Base-by-base conservation (phyloP, 1,284 basidiomycete genomes). In the Stygiomarasmius scandens region DNA sequence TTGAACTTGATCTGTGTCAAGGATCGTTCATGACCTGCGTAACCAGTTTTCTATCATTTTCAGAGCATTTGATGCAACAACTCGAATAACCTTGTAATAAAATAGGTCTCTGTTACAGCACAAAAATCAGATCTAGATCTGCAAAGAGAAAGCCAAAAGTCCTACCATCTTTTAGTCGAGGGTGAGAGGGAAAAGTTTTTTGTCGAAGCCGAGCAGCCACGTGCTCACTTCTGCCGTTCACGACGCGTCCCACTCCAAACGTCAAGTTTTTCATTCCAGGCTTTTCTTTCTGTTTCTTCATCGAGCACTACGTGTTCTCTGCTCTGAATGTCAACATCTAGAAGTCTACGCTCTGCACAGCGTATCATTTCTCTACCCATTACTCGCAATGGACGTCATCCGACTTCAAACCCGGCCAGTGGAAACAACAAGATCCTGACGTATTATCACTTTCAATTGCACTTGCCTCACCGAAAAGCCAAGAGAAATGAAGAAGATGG, bases 1-100 rank as follows among this genome's bases (percentile, higher is more conserved):
- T 99, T 99, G 84, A 96, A 94, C 77, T 92, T 93, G 82, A 95
- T 90, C 77, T 96, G 94, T n/a, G 95, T 98, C 70, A 99, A 82
- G 59, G 97, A 93, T 69, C 96, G 94, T 81, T 98, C 96, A 79
- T 99, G 96, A 64, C 96, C 96, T 90, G 74, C 52, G 25, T 41
- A 25, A 41, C 29, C 32, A 47, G 41, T 20, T 20, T 22, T 14
- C 36, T 10, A 41, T 53, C 29, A 51, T 14, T 25, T 23, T 22
- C 22, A n/a, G n/a, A n/a, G n/a, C n/a, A n/a, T n/a, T n/a, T 4
- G 16, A 54, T 53, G 45, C 47, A 16, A 36, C 27, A 23, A n/a
- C 48, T 49, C 36, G 38, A 19, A 41, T 41, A 47, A 61, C 62
- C 62, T 64, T 64, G 62, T 14, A 64, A 50, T 34, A 64, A 36